Base-by-base conservation (phyloP, 2,329 filamentous ascomycete species). In the Xylaria hypoxylon region DNA sequence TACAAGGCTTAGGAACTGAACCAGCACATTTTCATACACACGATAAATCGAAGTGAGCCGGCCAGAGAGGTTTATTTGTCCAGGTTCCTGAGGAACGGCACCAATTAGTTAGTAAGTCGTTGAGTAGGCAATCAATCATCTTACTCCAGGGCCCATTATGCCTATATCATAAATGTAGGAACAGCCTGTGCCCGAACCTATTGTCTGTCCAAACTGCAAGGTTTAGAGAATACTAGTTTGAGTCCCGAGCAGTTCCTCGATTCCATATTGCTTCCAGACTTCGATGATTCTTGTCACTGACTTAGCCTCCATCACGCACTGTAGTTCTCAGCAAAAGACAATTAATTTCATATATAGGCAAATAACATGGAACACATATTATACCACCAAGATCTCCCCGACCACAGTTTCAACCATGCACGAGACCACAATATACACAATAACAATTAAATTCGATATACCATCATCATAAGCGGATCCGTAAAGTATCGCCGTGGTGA, bases 361-460 rank as follows among this genome's bases (percentile, higher is more conserved):
- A 51, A 31, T 60, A 28, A 44, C 58, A 52, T 40, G 19, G 28
- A 57, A 61, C 62, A 61, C 58, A 15, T 24, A 59, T 56, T 67
- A 67, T 62, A 67, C 64, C 47, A 55, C 59, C 59, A 62, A 8
- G 33, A 26, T 48, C 53, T 56, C 31, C 48, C 10, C n/a, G 2
- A 38, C 15, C 44, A n/a, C 3, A 35, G 31, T 26, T 26, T 22
- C 51, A 42, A 53, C 31, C 60, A 59, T 51, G 52, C 68, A 62
- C 51, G 53, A 53, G 53, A 62, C 48, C 57, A 64, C 53, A 67
- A 73, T 76, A 75, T 77, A 74, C 70, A 77, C 75, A 77, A 76
- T 76, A 77, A 74, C 73, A 70, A 76, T 76, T 77, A 77, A 72
- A 77, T 75, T 72, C 62, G 72, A 64, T 72, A 70, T 71, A 71